Evolutionary conservation across 257 asterid genomes (phyloP), one percentile per base, ranked within the genome.

Genomic region (Nicotiana sylvestris): DNA sequence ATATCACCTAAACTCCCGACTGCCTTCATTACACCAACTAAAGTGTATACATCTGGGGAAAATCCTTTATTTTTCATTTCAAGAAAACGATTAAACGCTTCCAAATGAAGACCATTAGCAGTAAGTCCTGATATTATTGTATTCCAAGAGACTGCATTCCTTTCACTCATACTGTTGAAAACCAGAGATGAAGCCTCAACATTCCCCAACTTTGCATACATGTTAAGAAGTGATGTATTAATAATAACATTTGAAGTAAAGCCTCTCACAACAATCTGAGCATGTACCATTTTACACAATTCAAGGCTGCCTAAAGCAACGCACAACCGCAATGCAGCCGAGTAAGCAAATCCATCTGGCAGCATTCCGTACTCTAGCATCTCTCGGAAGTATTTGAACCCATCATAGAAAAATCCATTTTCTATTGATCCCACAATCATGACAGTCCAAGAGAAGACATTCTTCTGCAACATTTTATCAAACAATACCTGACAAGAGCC

Each of bases 51-150:
- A 51, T 89, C 85, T 10, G 90, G 92, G 33, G 88, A 58, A 84
- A 86, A 84, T 49, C 92, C 90, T 81, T 86, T 85, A 82, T 81
- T 82, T 69, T 83, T 88, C 94, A 88, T 89, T 76, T 85, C 78
- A 76, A 84, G 37, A 84, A 89, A 89, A 83, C 65, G 81, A 72
- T 83, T 81, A 61, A 89, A 85, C 55, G 94, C 88, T 86, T 91
- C 88, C 64, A 56, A 56, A 72, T 87, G 88, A 77, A 88, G 85
- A 37, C 91, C 90, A 30, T 91, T 89, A 49, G 85, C 85, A 33
- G 90, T 83, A 82, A 91, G 85, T 69, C 90, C 92, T 17, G 94
- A 89, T 86, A 91, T 91, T 87, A 91, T 86, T 29, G 92, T 88
- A 88, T 89, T 91, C 94, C 92, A 89, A 21, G 94, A 83, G 81